Percentiles rank a stretch among this genome's conserved stretches.
Evolutionary conservation across 805 yeast genomes (phyloP).

Genomic region (Spencermartinsiella europaea): DNA sequence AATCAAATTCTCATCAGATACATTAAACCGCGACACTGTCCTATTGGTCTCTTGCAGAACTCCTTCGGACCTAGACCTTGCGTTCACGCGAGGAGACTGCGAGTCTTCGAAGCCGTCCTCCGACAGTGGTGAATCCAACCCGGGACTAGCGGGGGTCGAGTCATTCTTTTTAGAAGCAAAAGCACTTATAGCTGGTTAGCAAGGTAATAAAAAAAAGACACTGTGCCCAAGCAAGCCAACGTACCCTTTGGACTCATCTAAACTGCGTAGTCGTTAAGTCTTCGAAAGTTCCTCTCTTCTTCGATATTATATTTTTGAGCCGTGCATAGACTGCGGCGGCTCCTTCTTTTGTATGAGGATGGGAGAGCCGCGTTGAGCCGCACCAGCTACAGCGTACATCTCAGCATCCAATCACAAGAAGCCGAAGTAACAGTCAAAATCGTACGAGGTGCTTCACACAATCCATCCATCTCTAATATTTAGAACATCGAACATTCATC

Average conservation of each 20-base stretch:
- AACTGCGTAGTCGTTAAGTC: too few species aligned
- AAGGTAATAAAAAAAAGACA: too few species aligned
- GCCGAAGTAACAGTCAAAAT: background rate
- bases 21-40: slow-evolving; percentile 5
- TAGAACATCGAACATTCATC: background rate
- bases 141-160: background rate
- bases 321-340: too few species aligned
- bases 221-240: too few species aligned
- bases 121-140: background rate
- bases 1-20: background rate
- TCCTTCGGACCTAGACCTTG: background rate
- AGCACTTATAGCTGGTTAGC: slow-evolving; percentile 1
- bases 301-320: too few species aligned
- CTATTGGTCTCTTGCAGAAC: background rate
- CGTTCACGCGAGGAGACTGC: background rate
- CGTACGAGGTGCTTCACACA: background rate
- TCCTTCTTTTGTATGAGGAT: too few species aligned
- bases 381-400: slow-evolving; percentile 6
- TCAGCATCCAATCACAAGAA: slow-evolving; percentile 1
- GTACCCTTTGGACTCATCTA: too few species aligned
- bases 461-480: background rate
- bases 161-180: background rate
- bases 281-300: too few species aligned
- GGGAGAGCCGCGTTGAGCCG: too few species aligned
- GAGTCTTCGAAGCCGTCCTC: background rate